Conservation (phyloP, 1,284 basidiomycete species). For the Ceratobasidium sp. region DNA sequence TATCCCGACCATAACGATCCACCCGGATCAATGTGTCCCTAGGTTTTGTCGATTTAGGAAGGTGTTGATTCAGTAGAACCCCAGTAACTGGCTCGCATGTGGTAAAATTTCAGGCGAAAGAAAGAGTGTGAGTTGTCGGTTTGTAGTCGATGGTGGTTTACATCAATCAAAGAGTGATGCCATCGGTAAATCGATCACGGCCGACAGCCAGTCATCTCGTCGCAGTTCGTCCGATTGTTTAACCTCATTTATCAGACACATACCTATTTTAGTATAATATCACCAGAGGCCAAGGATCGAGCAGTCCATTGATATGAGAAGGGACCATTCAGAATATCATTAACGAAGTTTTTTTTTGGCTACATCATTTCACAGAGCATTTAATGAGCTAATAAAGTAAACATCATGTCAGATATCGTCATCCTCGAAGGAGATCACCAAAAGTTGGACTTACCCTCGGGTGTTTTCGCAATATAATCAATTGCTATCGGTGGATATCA, state of each 20-base stretch:
- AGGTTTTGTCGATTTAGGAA: neutral
- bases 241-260: neutral
- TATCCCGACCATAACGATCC: neutral
- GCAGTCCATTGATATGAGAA: neutral
- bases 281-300: neutral
- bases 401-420: neutral
- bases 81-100: neutral
- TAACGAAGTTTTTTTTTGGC: slow-evolving; percentile 28
- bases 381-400: slow-evolving; percentile 22
- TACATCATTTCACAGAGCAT: slow-evolving; percentile 29
- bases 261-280: neutral
- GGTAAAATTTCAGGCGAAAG: neutral
- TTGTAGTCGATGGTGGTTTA: neutral
- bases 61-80: neutral
- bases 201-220: neutral
- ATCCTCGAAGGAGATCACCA: neutral
- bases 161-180: neutral
- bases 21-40: neutral
- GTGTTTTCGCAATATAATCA: slow-evolving; percentile 96
- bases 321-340: slow-evolving; percentile 26
- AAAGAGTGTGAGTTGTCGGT: neutral
- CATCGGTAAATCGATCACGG: neutral
- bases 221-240: neutral
- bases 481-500: slow-evolving; percentile 67
- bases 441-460: slow-evolving; percentile 68